These are phyloP conservation scores for Sporisorium graminicola DNA, from an alignment of 1,284 basidiomycete genomes.

Conservation along the genomic window DNA sequence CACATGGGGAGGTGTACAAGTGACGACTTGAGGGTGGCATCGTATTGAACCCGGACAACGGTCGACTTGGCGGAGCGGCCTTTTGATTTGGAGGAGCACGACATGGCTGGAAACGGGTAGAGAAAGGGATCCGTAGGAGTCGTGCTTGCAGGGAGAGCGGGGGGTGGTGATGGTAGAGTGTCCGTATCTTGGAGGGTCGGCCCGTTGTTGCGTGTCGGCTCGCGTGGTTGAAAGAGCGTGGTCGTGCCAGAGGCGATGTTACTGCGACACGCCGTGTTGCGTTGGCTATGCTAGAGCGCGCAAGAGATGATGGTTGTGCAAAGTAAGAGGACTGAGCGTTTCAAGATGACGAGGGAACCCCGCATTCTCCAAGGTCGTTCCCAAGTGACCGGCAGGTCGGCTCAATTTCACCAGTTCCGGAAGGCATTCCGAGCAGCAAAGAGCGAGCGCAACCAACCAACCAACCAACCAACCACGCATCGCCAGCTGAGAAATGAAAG, in stretches of 20 bases:
- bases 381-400: not conserved
- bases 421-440: not conserved
- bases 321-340: not conserved
- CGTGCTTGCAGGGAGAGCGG: not conserved
- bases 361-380: not conserved
- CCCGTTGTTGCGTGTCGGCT: not conserved
- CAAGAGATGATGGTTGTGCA: not conserved
- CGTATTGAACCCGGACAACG: conserved; percentile 51
- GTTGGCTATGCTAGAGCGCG: not conserved
- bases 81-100: conserved; percentile 40
- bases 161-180: not conserved
- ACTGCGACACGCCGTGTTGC: not conserved
- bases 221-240: not conserved
- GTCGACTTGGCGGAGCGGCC: conserved; percentile 49
- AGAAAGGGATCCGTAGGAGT: not conserved
- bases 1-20: conserved; percentile 66
- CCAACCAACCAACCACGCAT: not conserved
- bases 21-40: conserved; percentile 60
- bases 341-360: not conserved
- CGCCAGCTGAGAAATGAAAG: not conserved
- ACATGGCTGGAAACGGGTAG: conserved; percentile 16
- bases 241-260: not conserved
- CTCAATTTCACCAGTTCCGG: not conserved
- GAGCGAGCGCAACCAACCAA: not conserved
- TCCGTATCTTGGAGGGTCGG: not conserved